These are phyloP conservation scores for Nevesoporus exiguus DNA, from an alignment of 768 basidiomycete genomes.

Conservation along the genomic window DNA sequence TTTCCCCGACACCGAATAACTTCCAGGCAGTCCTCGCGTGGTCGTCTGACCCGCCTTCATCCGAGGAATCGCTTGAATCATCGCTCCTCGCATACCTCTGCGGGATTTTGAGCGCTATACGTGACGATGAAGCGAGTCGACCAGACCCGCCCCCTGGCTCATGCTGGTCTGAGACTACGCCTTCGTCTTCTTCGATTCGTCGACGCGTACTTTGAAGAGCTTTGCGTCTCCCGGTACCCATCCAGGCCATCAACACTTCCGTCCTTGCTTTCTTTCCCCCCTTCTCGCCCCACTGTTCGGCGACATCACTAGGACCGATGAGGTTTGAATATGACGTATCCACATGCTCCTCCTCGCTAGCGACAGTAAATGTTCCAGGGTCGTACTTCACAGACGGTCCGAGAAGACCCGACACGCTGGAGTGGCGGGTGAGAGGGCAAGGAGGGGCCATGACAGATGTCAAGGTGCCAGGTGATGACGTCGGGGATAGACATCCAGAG, in stretches of 20 bases:
- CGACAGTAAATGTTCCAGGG: neutral
- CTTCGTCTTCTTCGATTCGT: slow-evolving; percentile 14
- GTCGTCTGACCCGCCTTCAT: slow-evolving; percentile 44
- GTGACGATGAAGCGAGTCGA: neutral
- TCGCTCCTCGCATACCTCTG: slow-evolving; percentile 26
- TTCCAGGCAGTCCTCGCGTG: slow-evolving; percentile 53
- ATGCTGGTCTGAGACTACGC: neutral
- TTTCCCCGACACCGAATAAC: slow-evolving; percentile 46
- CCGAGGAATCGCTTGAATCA: slow-evolving; percentile 42
- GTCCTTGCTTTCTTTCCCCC: slow-evolving; percentile 44
- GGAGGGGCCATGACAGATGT: slow-evolving; percentile 22
- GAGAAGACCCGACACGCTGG: slow-evolving; percentile 15
- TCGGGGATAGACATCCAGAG: slow-evolving; percentile 43
- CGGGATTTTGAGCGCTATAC: neutral
- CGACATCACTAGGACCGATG: slow-evolving; percentile 52
- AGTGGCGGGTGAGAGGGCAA: slow-evolving; percentile 18
- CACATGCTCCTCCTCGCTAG: slow-evolving; percentile 26
- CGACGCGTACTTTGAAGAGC: slow-evolving; percentile 34
- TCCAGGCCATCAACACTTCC: slow-evolving; percentile 41
- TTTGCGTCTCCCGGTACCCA: slow-evolving; percentile 36
- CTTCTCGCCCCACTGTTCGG: slow-evolving; percentile 53
- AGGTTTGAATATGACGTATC: slow-evolving; percentile 64
- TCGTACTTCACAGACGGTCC: slow-evolving; percentile 17
- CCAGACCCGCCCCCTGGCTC: neutral
- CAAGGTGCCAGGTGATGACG: slow-evolving; percentile 5